Percentiles rank a stretch among this genome's conserved stretches.
Evolutionary conservation across 805 yeast species (phyloP).

Genomic region (Lachancea dasiensis): DNA sequence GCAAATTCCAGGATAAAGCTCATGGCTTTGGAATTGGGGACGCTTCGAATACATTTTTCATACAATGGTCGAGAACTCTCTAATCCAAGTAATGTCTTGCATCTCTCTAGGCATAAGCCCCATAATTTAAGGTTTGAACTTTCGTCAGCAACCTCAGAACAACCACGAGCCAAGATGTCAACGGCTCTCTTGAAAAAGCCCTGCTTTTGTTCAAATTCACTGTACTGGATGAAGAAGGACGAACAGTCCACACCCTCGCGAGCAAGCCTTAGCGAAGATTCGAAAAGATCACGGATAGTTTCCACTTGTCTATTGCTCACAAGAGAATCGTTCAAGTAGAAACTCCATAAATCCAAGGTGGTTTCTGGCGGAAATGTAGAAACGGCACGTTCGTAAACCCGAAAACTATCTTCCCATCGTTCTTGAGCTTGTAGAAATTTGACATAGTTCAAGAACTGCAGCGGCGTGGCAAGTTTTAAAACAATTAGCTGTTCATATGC

Average conservation of each 20-base stretch:
- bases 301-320: conserved; percentile 37
- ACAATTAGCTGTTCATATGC: conserved; percentile 51
- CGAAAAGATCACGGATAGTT: conserved; percentile 67
- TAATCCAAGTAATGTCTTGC: conserved; percentile 36
- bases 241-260: conserved; percentile 34
- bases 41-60: conserved; percentile 44
- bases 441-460: conserved; percentile 61
- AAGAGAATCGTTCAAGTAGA: conserved; percentile 53
- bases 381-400: conserved; percentile 66
- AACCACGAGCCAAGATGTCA: conserved; percentile 41
- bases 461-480: conserved; percentile 63
- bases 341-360: conserved; percentile 64
- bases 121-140: conserved; percentile 32
- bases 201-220: conserved; percentile 52
- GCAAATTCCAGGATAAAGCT: conserved; percentile 49
- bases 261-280: conserved; percentile 56
- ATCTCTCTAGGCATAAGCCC: conserved; percentile 39
- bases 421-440: conserved; percentile 46
- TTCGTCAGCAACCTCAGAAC: conserved; percentile 16
- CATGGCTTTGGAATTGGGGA: conserved; percentile 40
- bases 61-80: conserved; percentile 43
- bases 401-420: conserved; percentile 40
- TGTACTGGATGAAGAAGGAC: conserved; percentile 48
- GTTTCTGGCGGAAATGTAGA: conserved; percentile 47
- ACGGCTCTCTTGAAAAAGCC: conserved; percentile 50